These are phyloP conservation scores for Trichoderma koningii DNA, from an alignment of 2,329 filamentous ascomycete genomes.

Conservation along the genomic window DNA sequence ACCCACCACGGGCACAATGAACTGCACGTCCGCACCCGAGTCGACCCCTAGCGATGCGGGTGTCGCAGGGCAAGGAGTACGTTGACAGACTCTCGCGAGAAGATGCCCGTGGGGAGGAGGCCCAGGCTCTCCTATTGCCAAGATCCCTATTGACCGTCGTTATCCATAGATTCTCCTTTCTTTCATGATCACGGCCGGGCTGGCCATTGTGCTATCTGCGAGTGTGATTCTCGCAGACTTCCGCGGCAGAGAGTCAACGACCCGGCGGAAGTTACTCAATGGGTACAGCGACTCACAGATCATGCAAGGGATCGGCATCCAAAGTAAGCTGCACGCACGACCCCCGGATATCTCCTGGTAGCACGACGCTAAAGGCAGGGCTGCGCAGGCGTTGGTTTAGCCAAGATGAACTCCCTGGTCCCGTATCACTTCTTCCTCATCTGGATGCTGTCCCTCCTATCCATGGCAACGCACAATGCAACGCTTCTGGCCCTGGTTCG, in stretches of 20 bases:
- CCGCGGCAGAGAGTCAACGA: constrained; percentile 50
- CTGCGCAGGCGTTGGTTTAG: constrained; percentile 53
- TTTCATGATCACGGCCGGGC: constrained; percentile 64
- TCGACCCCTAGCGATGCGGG: constrained; percentile 55
- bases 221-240: constrained; percentile 60
- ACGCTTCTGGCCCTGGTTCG: constrained; percentile 65
- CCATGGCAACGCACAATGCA: constrained; percentile 66
- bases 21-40: constrained; percentile 48
- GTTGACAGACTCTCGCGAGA: constrained; percentile 32
- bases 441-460: constrained; percentile 67
- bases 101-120: background rate
- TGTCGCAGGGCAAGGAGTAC: constrained; percentile 59
- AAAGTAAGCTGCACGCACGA: constrained; percentile 42
- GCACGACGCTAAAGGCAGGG: constrained; percentile 18
- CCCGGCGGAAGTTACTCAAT: constrained; percentile 65
- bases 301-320: constrained; percentile 68
- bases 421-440: constrained; percentile 72
- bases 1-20: constrained; percentile 8
- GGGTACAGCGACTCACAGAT: constrained; percentile 70
- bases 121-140: background rate
- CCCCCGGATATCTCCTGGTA: constrained; percentile 19
- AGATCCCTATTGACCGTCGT: background rate
- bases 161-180: constrained; percentile 59
- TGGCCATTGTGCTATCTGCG: constrained; percentile 57
- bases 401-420: constrained; percentile 59